phyloP scores from a whole-genome alignment of 768 basidiomycete genomes.

The Russula sp. region DNA sequence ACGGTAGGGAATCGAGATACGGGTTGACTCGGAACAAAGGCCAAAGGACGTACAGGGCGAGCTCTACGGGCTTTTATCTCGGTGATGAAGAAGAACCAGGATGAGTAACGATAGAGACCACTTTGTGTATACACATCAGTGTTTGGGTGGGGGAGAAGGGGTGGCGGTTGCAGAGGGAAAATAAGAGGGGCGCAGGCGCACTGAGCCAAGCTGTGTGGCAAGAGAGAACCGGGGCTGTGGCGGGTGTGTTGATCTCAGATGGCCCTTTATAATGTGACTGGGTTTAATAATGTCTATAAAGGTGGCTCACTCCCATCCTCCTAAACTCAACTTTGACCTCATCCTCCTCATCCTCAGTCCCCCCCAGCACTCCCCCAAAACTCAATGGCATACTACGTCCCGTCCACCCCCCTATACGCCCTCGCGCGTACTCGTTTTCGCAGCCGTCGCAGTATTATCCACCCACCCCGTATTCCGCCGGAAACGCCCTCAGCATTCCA shows the following conservation, averaged over 20 bases:
- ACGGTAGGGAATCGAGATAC: neutral
- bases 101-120: neutral
- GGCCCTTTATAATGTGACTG: constrained; percentile 5
- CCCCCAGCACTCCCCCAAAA: neutral
- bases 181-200: neutral
- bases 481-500: constrained; percentile 15
- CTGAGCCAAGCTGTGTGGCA: neutral
- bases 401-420: constrained; percentile 29
- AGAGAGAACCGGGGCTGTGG: constrained; percentile 1
- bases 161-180: neutral
- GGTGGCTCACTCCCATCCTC: neutral
- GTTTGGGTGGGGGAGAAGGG: neutral
- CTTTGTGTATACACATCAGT: neutral
- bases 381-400: constrained; percentile 34
- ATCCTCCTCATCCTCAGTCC: neutral
- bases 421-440: constrained; percentile 31
- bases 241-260: constrained; percentile 15
- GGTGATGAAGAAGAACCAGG: neutral
- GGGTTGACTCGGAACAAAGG: neutral
- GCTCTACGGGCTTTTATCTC: no score
- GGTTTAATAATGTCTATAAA: constrained; percentile 12
- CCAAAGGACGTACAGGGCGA: neutral
- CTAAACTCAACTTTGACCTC: constrained; percentile 1
- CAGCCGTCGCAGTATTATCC: constrained; percentile 28
- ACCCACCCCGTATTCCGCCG: constrained; percentile 31